Percentiles rank a stretch among this genome's conserved stretches.
Evolutionary conservation across 2,329 filamentous ascomycete genomes (phyloP).

Genomic region (Epichloe aotearoae): DNA sequence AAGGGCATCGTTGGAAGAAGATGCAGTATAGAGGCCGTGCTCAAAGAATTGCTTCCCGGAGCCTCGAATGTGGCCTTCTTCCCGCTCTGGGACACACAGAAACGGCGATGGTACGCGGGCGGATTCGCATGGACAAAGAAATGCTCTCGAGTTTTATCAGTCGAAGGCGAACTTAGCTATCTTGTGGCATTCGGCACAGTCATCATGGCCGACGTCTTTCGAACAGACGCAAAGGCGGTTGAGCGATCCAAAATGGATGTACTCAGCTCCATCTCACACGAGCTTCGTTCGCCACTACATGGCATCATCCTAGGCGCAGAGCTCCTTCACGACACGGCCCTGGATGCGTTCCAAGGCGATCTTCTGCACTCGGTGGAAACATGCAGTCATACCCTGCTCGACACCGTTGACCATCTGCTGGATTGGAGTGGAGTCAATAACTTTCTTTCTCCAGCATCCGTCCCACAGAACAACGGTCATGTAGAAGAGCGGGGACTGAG

Average conservation of each 20-base stretch:
- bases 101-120: conserved; percentile 34
- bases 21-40: conserved; percentile 6
- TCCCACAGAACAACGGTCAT: conserved; percentile 1
- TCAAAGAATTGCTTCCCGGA: conserved; percentile 25
- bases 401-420: conserved; percentile 40
- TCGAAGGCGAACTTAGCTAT: conserved; percentile 35
- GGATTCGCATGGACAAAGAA: conserved; percentile 35
- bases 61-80: conserved; percentile 33
- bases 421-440: conserved; percentile 43
- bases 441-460: conserved; percentile 8
- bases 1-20: background rate
- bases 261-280: conserved; percentile 47
- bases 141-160: conserved; percentile 29
- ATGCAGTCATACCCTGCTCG: conserved; percentile 36
- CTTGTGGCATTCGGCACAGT: conserved; percentile 38
- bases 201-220: conserved; percentile 43
- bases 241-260: conserved; percentile 43
- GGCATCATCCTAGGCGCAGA: conserved; percentile 43
- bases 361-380: conserved; percentile 35
- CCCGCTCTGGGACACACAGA: conserved; percentile 33
- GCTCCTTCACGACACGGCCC: conserved; percentile 36
- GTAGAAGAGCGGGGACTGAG: conserved; percentile 4
- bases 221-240: conserved; percentile 23
- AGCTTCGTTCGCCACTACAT: conserved; percentile 47
- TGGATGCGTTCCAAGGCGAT: conserved; percentile 32